These are phyloP conservation scores for Sungouiozyma ichnusensis DNA, from an alignment of 805 yeast genomes.

Conservation along the genomic window DNA sequence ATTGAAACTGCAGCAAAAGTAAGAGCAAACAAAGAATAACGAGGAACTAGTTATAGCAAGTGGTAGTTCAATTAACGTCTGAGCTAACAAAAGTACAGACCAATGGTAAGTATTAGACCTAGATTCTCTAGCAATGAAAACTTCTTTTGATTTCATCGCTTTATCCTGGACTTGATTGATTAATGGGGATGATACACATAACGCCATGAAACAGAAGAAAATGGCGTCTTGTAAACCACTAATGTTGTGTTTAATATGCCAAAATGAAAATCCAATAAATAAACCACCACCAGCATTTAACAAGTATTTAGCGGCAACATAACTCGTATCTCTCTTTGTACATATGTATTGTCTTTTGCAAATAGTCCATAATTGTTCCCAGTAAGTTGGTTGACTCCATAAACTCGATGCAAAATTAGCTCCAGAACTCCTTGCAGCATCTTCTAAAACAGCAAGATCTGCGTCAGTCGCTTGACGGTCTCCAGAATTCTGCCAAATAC, in stretches of 20 bases:
- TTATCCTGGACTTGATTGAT: slow-evolving; percentile 56
- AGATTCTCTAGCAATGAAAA: slow-evolving; percentile 62
- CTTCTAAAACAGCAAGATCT: slow-evolving; percentile 10
- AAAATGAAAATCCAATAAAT: slow-evolving; percentile 68
- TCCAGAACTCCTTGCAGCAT: slow-evolving; percentile 10
- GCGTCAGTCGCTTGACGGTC: slow-evolving; percentile 6
- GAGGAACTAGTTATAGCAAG: slow-evolving; percentile 42
- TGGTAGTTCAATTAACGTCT: slow-evolving; percentile 50
- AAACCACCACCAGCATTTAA: slow-evolving; percentile 45
- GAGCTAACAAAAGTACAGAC: slow-evolving; percentile 48
- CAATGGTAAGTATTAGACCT: slow-evolving; percentile 68
- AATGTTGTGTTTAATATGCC: slow-evolving; percentile 41
- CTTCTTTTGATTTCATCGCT: slow-evolving; percentile 48
- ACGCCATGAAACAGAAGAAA: slow-evolving; percentile 51
- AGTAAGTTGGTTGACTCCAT: slow-evolving; percentile 33
- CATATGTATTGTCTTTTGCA: slow-evolving; percentile 33
- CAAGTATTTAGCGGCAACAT: slow-evolving; percentile 50
- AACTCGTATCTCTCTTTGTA: slow-evolving; percentile 52
- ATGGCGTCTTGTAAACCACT: slow-evolving; percentile 53
- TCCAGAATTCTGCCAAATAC: slow-evolving; percentile 16
- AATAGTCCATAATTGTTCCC: slow-evolving; percentile 35
- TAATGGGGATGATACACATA: slow-evolving; percentile 48
- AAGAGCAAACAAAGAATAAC: slow-evolving; percentile 42
- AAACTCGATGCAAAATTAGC: slow-evolving; percentile 10
- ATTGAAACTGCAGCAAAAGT: slow-evolving; percentile 38